Evolutionary conservation across 2,329 filamentous ascomycete species (phyloP), one percentile per base, ranked within the genome.

Genomic region (Chaetomium strumarium): DNA sequence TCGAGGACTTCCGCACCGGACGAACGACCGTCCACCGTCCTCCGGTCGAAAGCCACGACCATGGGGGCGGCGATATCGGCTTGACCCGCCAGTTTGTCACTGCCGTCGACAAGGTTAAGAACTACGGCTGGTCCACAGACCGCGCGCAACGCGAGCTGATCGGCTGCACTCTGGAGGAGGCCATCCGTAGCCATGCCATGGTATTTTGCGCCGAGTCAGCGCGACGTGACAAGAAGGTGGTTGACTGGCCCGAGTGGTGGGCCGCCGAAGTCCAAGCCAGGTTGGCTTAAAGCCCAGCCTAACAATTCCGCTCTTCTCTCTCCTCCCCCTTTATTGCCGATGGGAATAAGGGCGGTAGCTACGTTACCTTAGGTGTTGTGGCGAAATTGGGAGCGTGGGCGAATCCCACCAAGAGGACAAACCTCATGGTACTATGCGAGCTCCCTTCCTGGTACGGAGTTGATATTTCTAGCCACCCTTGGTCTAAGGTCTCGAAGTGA

Each of bases 191-290:
- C 64, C 93, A 97, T 71, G 91, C 88, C 2, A 80, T 93, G 70
- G 92, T 96, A 0, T 99, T 96, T 73, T 91, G 90, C 20, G 93
- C 92, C 0, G 93, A 97, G 70, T 87, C 95, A 62, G 90, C 92
- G 5, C 80, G 92, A 63, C 75, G 73, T 46, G 76, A 78, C 46
- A 81, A 79, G 63, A 83, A 78, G 65, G 84, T 93, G 8, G 71
- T 97, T 4, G 77, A 86, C 60, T 96, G 88, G 84, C 70, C 72
- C 40, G 69, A 77, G 43, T 96, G 90, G 88, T 96, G 90, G 90
- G 69, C 71, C 31, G 66, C 69, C 53, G 74, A 81, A 58, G 74
- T 85, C 29, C 71, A 63, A 45, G 55, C 46, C 29, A 61, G 57
- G 40, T 42, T 63, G 24, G n/a, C 37, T 14, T n/a, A 37, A 24